Base-by-base conservation (phyloP, 1,139 yeast species). In the Arxiozyma slooffiae region DNA sequence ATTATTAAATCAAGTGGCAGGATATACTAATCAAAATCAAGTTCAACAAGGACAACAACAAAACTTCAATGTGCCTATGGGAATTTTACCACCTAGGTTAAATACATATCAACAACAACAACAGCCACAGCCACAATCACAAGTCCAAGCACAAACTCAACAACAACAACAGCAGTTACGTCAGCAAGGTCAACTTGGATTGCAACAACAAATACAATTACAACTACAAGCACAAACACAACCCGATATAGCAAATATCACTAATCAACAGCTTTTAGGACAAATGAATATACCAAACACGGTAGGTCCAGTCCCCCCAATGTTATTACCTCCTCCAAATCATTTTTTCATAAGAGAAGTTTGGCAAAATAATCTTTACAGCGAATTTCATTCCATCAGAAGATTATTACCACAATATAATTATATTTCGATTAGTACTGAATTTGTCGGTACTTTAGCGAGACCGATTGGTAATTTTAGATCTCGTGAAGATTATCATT, bases 401-500 rank as follows among this genome's bases (percentile, higher is more conserved):
- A 79, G 80, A 51, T 75, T 88, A 50, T 77, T 85, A 42, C 84
- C 80, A 53, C 79, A 80, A 54, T 85, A 83, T 61, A 80, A 84
- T 50, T 79, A 78, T 61, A 79, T 89, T 21, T 81, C 96, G 2
- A 82, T 82, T 49, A 85, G 90, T 60, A 90, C 95, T 53, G 97
- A 92, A 67, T 89, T 92, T 64, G 97, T 97, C 0, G 98, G 98
- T 0, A 87, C 94, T 37, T 86, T 92, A 24, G 96, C 96, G 1
- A 78, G 98, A 58, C 98, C 98, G 14, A 87, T 92, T 55, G 98
- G 98, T n/a, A 81, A 89, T 11, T 92, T 92, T 70, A 82, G 88
- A 61, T 81, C 94, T 9, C 85, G 94, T 16, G 78, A 87, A 30
- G 98, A 92, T 67, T 92, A 89, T 68, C 97, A 92, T 68, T 92